Evolutionary conservation across 352 stramenopile species (phyloP), one percentile per base, ranked within the genome.

Genomic region (Phytophthora colocasiae): DNA sequence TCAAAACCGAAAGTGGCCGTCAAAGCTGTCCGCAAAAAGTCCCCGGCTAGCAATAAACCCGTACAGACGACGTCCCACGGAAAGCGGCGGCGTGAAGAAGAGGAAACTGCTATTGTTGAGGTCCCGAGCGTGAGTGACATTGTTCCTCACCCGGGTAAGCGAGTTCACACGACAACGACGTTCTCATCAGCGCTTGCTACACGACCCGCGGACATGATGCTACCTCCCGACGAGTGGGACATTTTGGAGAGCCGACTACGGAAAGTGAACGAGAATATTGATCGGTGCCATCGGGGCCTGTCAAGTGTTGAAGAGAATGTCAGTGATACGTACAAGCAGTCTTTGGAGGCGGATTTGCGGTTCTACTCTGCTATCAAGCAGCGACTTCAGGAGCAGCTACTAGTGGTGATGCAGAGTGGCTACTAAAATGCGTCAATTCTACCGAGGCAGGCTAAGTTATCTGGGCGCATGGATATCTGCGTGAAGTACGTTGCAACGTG

Each of bases 351-450:
- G 11, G 83, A 92, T 56, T 58, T 92, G 43, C 75, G 75, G 3
- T 92, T 92, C 60, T 92, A 89, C 66, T 79, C 78, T 1, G 79
- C 80, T 40, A 92, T 92, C 64, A 92, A 92, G 61, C 82, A 90
- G 62, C 78, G 78, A 7, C 69, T 92, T 36, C 83, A 92, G 53
- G 79, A 90, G 67, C 81, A 92, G 27, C 60, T 92, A 22, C 61
- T 92, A 9, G 82, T 90, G 51, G 74, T 84, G 19, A 92, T 92
- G 83, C 79, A 90, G 58, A 79, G 68, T 48, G 78, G 78, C 27
- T 90, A 83, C 43, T 90, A 83, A 22, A 22, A 49, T 24, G 22
- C n/a, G 6, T 27, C 36, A 39, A n/a, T 48, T 43, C 34, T 50
- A 43, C 41, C 22, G 53, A 50, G 48, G 57, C 51, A 58, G 55